These are phyloP conservation scores for Microsporum canis DNA, from an alignment of 2,329 filamentous ascomycete species.

Conservation along the genomic window DNA sequence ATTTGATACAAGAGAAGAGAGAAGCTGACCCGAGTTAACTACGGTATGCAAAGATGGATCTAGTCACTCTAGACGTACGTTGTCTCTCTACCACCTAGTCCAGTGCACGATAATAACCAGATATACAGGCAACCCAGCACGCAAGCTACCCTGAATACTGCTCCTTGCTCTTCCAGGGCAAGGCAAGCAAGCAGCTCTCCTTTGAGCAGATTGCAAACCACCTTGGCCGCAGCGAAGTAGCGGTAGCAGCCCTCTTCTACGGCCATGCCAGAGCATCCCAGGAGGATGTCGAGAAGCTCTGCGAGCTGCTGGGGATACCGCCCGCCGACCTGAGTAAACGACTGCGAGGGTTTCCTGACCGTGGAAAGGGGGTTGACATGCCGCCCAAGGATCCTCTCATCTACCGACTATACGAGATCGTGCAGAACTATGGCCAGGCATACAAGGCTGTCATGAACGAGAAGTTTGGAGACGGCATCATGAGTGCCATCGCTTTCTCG, in stretches of 20 bases:
- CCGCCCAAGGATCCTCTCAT: slow-evolving; percentile 76
- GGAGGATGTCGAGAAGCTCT: slow-evolving; percentile 58
- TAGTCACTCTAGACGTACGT: slow-evolving; percentile 1
- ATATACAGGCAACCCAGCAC: slow-evolving; percentile 50
- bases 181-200: slow-evolving; percentile 60
- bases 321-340: slow-evolving; percentile 47
- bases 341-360: slow-evolving; percentile 64
- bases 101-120: not conserved
- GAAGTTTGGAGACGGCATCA: slow-evolving; percentile 89
- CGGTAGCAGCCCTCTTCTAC: slow-evolving; percentile 81
- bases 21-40: not conserved
- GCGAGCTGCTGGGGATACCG: slow-evolving; percentile 52
- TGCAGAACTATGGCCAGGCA: slow-evolving; percentile 93
- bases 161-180: slow-evolving; percentile 66
- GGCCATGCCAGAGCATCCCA: slow-evolving; percentile 65
- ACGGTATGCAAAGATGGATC: not conserved
- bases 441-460: slow-evolving; percentile 94
- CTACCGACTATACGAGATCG: slow-evolving; percentile 84
- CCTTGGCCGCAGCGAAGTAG: slow-evolving; percentile 70
- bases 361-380: slow-evolving; percentile 69
- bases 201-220: slow-evolving; percentile 67
- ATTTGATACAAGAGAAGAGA: not conserved
- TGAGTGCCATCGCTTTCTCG: slow-evolving; percentile 87
- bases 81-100: not conserved
- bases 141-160: slow-evolving; percentile 60